These are phyloP conservation scores for Yamagishiella unicocca DNA, from an alignment of 139 green algal genomes.

Conservation along the genomic window DNA sequence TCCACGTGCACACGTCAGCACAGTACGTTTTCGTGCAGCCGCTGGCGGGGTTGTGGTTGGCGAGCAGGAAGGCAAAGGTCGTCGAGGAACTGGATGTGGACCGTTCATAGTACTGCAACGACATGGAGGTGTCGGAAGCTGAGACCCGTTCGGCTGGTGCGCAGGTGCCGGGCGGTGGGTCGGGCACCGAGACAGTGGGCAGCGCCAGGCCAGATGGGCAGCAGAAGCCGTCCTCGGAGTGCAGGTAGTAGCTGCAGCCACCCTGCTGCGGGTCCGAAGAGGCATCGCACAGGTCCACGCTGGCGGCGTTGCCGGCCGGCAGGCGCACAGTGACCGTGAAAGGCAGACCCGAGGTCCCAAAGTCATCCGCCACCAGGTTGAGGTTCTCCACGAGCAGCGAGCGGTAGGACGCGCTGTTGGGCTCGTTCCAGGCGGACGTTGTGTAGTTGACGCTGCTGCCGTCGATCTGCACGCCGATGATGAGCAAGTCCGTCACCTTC, in stretches of 20 bases:
- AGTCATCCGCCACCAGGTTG: slow-evolving; percentile 9
- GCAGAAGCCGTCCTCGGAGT: slow-evolving; percentile 44
- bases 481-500: slow-evolving; percentile 27
- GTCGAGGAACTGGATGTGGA: not conserved
- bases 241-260: slow-evolving; percentile 49
- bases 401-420: slow-evolving; percentile 11
- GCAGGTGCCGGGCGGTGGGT: slow-evolving; percentile 17
- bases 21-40: slow-evolving; percentile 44
- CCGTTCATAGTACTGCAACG: slow-evolving; percentile 52
- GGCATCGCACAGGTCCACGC: slow-evolving; percentile 39
- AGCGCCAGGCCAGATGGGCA: slow-evolving; percentile 33
- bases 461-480: slow-evolving; percentile 24
- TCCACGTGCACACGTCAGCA: slow-evolving; percentile 52
- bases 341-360: slow-evolving; percentile 9
- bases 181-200: not conserved
- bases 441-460: not conserved
- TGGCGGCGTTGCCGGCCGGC: not conserved
- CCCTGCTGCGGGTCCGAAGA: slow-evolving; percentile 1
- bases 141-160: not conserved
- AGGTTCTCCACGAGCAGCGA: slow-evolving; percentile 40
- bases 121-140: slow-evolving; percentile 33
- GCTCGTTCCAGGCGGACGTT: slow-evolving; percentile 41
- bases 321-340: slow-evolving; percentile 37
- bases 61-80: slow-evolving; percentile 52
- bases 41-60: slow-evolving; percentile 37